A percentile compares a stretch with the other conserved stretches of the same genome.
These are phyloP conservation scores for Schizonepeta tenuifolia DNA, from an alignment of 257 asterid species.

Conservation along the genomic window DNA sequence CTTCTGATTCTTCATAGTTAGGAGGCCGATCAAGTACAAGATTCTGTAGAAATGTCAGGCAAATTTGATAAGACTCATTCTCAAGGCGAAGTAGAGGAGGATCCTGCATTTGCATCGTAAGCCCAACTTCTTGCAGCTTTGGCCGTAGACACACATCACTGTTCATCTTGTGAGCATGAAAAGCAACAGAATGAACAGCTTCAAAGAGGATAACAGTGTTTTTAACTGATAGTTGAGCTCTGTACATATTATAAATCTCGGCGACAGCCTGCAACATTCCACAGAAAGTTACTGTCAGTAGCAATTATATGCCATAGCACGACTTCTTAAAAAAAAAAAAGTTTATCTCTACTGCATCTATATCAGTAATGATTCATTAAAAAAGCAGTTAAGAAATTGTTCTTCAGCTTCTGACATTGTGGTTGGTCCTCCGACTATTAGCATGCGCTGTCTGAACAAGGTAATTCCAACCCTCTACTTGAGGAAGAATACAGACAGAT, in stretches of 20 bases:
- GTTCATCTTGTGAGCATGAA: constrained; percentile 82
- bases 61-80: constrained; percentile 91
- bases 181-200: constrained; percentile 79
- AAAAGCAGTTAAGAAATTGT: background rate
- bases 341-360: background rate
- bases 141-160: constrained; percentile 60
- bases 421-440: background rate
- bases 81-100: constrained; percentile 97
- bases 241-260: constrained; percentile 89
- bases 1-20: constrained; percentile 59
- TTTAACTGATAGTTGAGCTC: constrained; percentile 66
- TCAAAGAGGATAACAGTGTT: constrained; percentile 74
- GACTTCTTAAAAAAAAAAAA: background rate
- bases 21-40: constrained; percentile 67
- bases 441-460: background rate
- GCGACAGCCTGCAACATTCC: constrained; percentile 74
- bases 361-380: background rate
- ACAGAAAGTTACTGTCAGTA: constrained; percentile 21
- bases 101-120: constrained; percentile 93
- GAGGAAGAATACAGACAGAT: background rate
- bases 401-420: constrained; percentile 13
- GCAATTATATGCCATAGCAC: background rate
- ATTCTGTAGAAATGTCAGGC: constrained; percentile 84
- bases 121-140: constrained; percentile 77
- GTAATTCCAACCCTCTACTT: background rate